Percentiles rank a stretch among this genome's conserved stretches.
Evolutionary conservation across 2,329 filamentous ascomycete species (phyloP).

Genomic region (Harringtonia lauricola): DNA sequence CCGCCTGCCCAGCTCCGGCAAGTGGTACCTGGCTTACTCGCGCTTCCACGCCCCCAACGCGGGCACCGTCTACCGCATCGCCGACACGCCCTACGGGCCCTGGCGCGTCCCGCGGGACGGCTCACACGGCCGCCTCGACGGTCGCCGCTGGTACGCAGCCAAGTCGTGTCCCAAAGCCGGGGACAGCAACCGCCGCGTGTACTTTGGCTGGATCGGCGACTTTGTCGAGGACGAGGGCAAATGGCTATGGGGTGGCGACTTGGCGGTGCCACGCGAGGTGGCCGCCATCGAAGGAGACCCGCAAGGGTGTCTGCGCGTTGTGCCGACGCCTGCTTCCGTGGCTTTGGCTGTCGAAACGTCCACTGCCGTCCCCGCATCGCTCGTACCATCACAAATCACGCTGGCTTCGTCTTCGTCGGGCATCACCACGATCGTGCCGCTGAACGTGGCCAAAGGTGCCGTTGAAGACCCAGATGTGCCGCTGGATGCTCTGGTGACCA

Average conservation of each 20-base stretch:
- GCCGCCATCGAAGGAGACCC: slow-evolving; percentile 15
- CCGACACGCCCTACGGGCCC: slow-evolving; percentile 22
- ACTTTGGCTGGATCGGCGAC: slow-evolving; percentile 24
- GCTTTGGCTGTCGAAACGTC: slow-evolving; percentile 2
- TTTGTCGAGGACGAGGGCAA: slow-evolving; percentile 20
- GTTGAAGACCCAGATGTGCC: slow-evolving; percentile 12
- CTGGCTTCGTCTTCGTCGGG: slow-evolving; percentile 13
- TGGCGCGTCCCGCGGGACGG: slow-evolving; percentile 23
- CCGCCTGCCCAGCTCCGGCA: slow-evolving; percentile 18
- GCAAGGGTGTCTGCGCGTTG: slow-evolving; percentile 16
- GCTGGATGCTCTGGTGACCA: slow-evolving; percentile 1
- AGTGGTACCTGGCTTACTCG: slow-evolving; percentile 24
- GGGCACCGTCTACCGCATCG: slow-evolving; percentile 24
- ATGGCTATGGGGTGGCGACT: slow-evolving; percentile 26
- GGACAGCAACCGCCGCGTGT: slow-evolving; percentile 18
- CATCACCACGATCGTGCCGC: slow-evolving; percentile 15
- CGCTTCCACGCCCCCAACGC: slow-evolving; percentile 22
- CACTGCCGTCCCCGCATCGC: slow-evolving; percentile 9
- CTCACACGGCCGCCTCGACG: slow-evolving; percentile 22
- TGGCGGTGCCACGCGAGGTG: slow-evolving; percentile 19
- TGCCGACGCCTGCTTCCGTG: slow-evolving; percentile 9
- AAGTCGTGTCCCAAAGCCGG: slow-evolving; percentile 22
- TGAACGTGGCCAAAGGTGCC: slow-evolving; percentile 8
- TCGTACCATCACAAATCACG: not conserved
- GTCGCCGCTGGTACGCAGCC: slow-evolving; percentile 24